phyloP scores from a whole-genome alignment of 441 rosid genomes.

The Gossypium schwendimanii region DNA sequence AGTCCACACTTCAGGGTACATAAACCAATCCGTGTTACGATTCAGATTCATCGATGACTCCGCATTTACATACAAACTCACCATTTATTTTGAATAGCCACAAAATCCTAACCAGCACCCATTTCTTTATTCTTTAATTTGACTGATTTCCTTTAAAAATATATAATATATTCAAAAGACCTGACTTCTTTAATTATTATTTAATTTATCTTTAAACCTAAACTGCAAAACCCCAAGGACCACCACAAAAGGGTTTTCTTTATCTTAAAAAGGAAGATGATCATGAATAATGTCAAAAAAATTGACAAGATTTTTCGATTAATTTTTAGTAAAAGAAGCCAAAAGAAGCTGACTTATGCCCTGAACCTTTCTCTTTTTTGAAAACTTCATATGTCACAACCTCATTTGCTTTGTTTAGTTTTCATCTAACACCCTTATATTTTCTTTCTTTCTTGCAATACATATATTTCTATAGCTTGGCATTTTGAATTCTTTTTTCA shows the following conservation, averaged over 20 bases:
- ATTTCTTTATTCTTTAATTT: not conserved
- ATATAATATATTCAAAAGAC: no score
- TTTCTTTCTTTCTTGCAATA: not conserved
- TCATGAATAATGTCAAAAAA: not conserved
- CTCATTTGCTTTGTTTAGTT: no score
- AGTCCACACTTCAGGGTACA: constrained; percentile 90
- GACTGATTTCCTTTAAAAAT: not conserved
- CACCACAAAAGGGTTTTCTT: not conserved
- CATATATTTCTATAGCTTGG: not conserved
- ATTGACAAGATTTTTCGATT: no score
- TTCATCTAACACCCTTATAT: no score
- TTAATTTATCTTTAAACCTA: not conserved
- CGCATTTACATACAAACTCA: constrained; percentile 68
- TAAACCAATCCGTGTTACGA: constrained; percentile 89
- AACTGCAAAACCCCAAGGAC: not conserved
- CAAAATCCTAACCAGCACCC: not conserved
- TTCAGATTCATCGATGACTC: constrained; percentile 80
- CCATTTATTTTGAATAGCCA: constrained; percentile 14
- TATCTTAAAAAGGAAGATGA: not conserved
- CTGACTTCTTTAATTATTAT: not conserved
- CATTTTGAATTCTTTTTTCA: not conserved
- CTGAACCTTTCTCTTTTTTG: not conserved
- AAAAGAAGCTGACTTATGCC: not conserved
- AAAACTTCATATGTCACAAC: not conserved
- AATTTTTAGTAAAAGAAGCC: no score